These are phyloP conservation scores for Erythrophleum fordii DNA, from an alignment of 306 rosid genomes.

Conservation along the genomic window DNA sequence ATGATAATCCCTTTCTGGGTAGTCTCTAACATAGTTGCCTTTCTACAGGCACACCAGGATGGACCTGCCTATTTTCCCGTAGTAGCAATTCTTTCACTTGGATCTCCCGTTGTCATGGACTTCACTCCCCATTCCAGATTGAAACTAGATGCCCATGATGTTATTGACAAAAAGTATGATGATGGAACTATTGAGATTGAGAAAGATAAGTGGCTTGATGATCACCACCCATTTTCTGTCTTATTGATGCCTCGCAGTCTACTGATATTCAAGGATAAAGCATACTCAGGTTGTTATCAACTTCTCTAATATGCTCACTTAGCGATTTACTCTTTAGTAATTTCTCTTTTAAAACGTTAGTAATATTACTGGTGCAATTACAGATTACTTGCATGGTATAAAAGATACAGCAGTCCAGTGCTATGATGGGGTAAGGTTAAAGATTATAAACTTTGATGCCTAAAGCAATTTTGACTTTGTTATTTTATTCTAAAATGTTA, in stretches of 20 bases:
- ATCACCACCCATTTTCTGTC: constrained; percentile 61
- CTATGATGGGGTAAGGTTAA: constrained; percentile 63
- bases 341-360: constrained; percentile 3
- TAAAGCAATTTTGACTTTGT: background rate
- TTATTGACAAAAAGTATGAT: constrained; percentile 39
- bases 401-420: constrained; percentile 55
- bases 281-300: constrained; percentile 71
- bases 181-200: constrained; percentile 42
- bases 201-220: constrained; percentile 49
- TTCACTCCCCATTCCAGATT: constrained; percentile 87
- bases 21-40: constrained; percentile 25
- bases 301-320: constrained; percentile 11
- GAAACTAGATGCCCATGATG: constrained; percentile 41
- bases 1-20: constrained; percentile 14
- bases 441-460: background rate
- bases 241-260: constrained; percentile 83
- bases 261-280: constrained; percentile 83
- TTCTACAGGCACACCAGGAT: constrained; percentile 85
- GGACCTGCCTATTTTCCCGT: constrained; percentile 95
- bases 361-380: constrained; percentile 19
- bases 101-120: constrained; percentile 85
- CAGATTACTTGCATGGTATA: constrained; percentile 93
- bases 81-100: constrained; percentile 87
- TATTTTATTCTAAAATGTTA: background rate
- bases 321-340: background rate